Conservation (phyloP, 2,329 filamentous ascomycete species). For the Acrocalymma vagum region DNA sequence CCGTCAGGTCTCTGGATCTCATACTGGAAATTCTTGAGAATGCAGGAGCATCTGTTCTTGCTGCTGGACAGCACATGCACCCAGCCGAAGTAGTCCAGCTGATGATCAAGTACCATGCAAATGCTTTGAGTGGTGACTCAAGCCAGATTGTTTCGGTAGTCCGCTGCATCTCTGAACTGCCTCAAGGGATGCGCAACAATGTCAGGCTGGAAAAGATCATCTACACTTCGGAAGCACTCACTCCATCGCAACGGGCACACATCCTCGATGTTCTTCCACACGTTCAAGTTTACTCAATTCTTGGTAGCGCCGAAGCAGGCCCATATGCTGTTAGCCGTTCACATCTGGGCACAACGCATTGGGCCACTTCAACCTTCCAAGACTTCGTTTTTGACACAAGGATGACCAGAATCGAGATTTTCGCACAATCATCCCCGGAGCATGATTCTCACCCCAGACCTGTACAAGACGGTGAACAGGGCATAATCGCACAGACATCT, state of each 20-base stretch:
- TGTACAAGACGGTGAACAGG: constrained; percentile 1
- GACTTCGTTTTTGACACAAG: constrained; percentile 4
- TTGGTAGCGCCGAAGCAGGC: constrained; percentile 3
- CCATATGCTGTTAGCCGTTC: constrained; percentile 3
- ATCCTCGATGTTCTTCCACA: constrained; percentile 1
- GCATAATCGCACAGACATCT: constrained; percentile 2
- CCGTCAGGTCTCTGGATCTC: constrained; percentile 4
- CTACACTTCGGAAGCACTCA: constrained; percentile 3
- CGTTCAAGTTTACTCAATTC: constrained; percentile 1
- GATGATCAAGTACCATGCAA: constrained; percentile 1
- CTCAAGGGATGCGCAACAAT: background rate
- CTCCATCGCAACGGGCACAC: constrained; percentile 1
- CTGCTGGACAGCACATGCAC: constrained; percentile 1
- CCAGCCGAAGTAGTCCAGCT: constrained; percentile 2
- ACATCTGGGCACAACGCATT: constrained; percentile 1
- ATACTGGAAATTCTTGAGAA: constrained; percentile 1
- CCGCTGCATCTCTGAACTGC: constrained; percentile 1
- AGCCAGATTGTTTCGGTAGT: constrained; percentile 2
- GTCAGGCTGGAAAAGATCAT: constrained; percentile 1
- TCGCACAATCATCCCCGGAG: too few relatives aligned
- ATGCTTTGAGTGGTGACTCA: constrained; percentile 1
- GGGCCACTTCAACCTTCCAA: constrained; percentile 1
- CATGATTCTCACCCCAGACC: too few relatives aligned
- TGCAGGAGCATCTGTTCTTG: constrained; percentile 2
- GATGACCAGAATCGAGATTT: constrained; percentile 5